Percentiles rank a stretch among this genome's conserved stretches.
phyloP scores from a whole-genome alignment of 306 rosid species.

The Lotus japonicus region DNA sequence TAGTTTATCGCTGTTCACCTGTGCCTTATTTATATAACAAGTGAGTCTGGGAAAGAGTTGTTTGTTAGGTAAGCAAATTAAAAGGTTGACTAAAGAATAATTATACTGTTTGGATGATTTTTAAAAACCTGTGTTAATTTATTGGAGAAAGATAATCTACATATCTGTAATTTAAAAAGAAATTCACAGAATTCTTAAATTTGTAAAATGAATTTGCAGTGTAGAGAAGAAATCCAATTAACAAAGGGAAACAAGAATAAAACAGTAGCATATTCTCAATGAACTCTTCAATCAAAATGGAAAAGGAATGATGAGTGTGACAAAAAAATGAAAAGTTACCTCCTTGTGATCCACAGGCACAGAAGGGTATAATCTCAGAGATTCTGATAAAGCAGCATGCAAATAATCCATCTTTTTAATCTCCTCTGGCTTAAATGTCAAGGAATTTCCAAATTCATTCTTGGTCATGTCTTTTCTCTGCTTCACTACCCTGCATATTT shows the following conservation, averaged over 20 bases:
- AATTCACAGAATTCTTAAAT: too few species aligned
- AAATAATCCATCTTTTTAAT: conserved; percentile 88
- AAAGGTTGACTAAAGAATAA: conserved; percentile 7
- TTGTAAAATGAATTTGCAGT: not conserved
- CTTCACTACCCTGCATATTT: conserved; percentile 43
- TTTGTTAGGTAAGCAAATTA: conserved; percentile 3
- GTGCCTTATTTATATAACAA: not conserved
- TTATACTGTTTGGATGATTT: not conserved
- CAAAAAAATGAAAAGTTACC: conserved; percentile 31
- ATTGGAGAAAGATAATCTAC: not conserved
- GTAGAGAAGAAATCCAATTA: not conserved
- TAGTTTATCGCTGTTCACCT: not conserved
- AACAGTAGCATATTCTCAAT: too few species aligned
- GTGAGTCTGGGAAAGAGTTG: not conserved
- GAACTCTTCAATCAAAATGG: not conserved
- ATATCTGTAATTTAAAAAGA: not conserved
- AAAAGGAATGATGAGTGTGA: not conserved
- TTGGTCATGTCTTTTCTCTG: conserved; percentile 32
- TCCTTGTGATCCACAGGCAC: conserved; percentile 93
- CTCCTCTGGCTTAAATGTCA: conserved; percentile 60
- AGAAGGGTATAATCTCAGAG: conserved; percentile 86
- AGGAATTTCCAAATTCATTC: conserved; percentile 12
- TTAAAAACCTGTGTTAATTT: not conserved
- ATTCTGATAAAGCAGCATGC: conserved; percentile 87
- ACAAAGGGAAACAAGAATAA: not conserved